A percentile compares a stretch with the other conserved stretches of the same genome.
Conservation (phyloP, 169 alveolate species). For the Plasmodium malariae region DNA sequence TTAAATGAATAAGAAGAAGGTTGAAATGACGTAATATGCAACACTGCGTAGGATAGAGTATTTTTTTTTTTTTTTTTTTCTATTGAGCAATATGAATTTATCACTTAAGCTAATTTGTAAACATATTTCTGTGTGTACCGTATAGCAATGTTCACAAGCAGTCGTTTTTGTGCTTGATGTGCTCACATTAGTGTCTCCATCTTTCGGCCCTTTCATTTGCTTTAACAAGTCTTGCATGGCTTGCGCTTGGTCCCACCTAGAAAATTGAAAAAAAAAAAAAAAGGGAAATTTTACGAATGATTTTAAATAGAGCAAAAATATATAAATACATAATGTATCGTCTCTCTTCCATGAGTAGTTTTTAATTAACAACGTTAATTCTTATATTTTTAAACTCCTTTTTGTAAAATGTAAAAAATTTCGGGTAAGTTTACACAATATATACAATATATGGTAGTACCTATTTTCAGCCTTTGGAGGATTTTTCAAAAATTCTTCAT, state of each 20-base stretch:
- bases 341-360: too few species aligned
- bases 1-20: too few species aligned
- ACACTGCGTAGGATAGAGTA: too few species aligned
- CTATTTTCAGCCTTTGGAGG: constrained; percentile 92
- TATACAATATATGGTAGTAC: constrained; percentile 42
- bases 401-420: neutral
- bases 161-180: constrained; percentile 6
- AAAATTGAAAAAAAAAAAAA: neutral
- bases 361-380: too few species aligned
- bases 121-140: too few species aligned
- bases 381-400: too few species aligned
- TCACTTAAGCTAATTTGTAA: neutral
- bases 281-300: neutral
- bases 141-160: constrained; percentile 57
- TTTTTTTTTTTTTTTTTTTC: too few species aligned
- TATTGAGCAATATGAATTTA: neutral
- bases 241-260: constrained; percentile 75
- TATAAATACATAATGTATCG: too few species aligned
- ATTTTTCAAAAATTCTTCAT: constrained; percentile 83
- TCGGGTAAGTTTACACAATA: neutral
- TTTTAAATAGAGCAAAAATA: neutral
- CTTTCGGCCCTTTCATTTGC: constrained; percentile 73
- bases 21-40: too few species aligned
- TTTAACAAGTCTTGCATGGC: constrained; percentile 72
- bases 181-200: constrained; percentile 33